A percentile compares a stretch with the other conserved stretches of the same genome.
These are phyloP conservation scores for Paspalum notatum DNA, from an alignment of 176 grass and related monocot species.

Conservation along the genomic window DNA sequence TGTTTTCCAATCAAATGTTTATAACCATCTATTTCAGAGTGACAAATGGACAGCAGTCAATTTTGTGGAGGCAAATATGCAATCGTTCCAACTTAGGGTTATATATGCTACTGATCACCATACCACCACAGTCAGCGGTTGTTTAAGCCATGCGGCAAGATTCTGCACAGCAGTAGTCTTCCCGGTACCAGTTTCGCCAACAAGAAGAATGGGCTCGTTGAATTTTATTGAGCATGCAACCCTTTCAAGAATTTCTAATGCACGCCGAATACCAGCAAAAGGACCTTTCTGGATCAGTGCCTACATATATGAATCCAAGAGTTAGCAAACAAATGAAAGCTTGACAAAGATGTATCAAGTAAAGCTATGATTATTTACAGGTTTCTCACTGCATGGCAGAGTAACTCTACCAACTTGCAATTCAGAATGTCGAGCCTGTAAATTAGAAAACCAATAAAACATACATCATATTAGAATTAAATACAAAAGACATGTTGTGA, in stretches of 20 bases:
- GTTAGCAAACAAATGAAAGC: slow-evolving; percentile 33
- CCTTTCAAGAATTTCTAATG: slow-evolving; percentile 79
- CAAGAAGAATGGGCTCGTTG: slow-evolving; percentile 94
- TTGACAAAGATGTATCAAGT: not conserved
- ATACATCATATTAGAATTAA: slow-evolving; percentile 18
- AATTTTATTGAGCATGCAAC: slow-evolving; percentile 84
- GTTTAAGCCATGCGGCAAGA: slow-evolving; percentile 82
- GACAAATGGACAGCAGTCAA: not conserved
- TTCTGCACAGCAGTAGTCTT: slow-evolving; percentile 95
- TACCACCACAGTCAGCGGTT: slow-evolving; percentile 86
- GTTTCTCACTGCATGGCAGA: slow-evolving; percentile 53
- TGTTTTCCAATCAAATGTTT: not conserved
- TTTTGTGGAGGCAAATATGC: slow-evolving; percentile 22
- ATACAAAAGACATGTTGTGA: slow-evolving; percentile 14
- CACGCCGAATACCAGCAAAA: slow-evolving; percentile 77
- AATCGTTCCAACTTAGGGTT: not conserved
- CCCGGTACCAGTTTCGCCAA: slow-evolving; percentile 97
- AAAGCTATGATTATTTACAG: slow-evolving; percentile 44
- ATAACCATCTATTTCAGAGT: not conserved
- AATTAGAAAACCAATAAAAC: slow-evolving; percentile 38
- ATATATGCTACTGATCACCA: slow-evolving; percentile 8
- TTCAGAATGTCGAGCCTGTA: slow-evolving; percentile 52
- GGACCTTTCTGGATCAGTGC: slow-evolving; percentile 55
- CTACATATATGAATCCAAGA: slow-evolving; percentile 41
- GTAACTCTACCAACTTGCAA: slow-evolving; percentile 90